Base-by-base conservation (phyloP, 2,329 filamentous ascomycete genomes). In the Colletotrichum orchidophilum region DNA sequence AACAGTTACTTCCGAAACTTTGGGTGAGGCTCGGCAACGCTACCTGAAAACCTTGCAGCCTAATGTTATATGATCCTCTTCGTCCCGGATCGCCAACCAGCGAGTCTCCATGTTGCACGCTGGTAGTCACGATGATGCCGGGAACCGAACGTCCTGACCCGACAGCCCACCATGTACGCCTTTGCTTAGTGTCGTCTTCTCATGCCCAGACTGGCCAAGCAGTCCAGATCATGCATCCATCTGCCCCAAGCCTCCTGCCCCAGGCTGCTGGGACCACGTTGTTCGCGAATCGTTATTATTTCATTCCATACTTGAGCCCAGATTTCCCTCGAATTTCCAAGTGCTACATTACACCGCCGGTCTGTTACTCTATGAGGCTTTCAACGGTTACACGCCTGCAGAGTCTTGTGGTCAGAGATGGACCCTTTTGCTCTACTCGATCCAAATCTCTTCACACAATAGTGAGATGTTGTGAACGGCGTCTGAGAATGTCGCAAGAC, bases 261-360 rank as follows among this genome's bases (percentile, higher is more conserved):
- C 69, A 69, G 58, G 59, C 21, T 18, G 59, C 49, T 63, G 69
- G 69, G 68, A 71, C 69, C 69, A 63, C 64, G 57, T 68, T 69
- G 65, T 58, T 52, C 29, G 50, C 50, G 50, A 68, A 62, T 39
- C 63, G 24, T 26, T 39, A 53, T 50, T 39, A 53, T 50, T 29
- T 31, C 18, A 4, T 27, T 53, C 35, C 46, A 59, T 68, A 62
- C 35, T 35, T 50, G 21, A 39, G 58, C 31, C 31, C 8, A 39
- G 39, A 61, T 49, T 63, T 61, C 24, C 24, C 33, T 55, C 50
- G 13, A 13, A 24, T 49, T 49, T 13, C 49, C 29, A 59, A n/a
- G 71, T 73, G 60, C 39, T 53, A 69, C 71, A 72, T 72, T n/a
- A 49, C 69, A 73, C 71, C 33, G 50, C 59, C 39, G 49, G 39